Base-by-base conservation (phyloP, 441 rosid genomes). In the Pelargonium myrrhifolium region DNA sequence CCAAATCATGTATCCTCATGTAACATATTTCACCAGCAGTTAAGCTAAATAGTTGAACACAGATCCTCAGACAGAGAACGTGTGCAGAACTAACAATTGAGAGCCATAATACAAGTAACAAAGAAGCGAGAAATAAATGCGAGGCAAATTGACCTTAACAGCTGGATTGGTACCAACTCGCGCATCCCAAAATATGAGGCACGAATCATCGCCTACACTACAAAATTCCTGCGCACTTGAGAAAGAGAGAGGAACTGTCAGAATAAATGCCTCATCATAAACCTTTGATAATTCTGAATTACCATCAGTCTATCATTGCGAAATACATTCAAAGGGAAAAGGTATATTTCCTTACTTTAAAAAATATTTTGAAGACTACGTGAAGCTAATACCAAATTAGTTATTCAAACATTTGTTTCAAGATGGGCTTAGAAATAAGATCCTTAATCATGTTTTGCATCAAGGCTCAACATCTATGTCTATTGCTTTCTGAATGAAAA, bases 161-260 rank as follows among this genome's bases (percentile, higher is more conserved):
- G 71, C 78, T 61, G 85, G 85, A 65, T 71, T 49, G 62, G 73
- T 43, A 45, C 85, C 85, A 64, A 74, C 70, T 75, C 87, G 80
- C 66, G 85, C 79, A 74, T 83, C 87, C 85, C 87, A 83, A 17
- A 83, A 65, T 59, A 81, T 76, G 40, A 83, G 85, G 76, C 83
- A 79, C 22, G 87, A 81, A 73, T 83, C 87, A 75, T 83, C 87
- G 21, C 85, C 87, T 8, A 81, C 84, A 56, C 84, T 83, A 51
- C 85, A 82, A 71, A 82, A 82, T 73, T 75, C 85, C 71, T 75
- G 79, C 14, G 68, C 65, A 56, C 80, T 78, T 53, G 17, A 47
- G 31, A 28, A 4, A 28, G 31, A 28, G 31, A 28, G 31, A 28
- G 2, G 31, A 28, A 49, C 2, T n/a, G 56, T 49, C 51, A 45